Conservation (phyloP, 75 land plant species). For the Cupressus sempervirens region DNA sequence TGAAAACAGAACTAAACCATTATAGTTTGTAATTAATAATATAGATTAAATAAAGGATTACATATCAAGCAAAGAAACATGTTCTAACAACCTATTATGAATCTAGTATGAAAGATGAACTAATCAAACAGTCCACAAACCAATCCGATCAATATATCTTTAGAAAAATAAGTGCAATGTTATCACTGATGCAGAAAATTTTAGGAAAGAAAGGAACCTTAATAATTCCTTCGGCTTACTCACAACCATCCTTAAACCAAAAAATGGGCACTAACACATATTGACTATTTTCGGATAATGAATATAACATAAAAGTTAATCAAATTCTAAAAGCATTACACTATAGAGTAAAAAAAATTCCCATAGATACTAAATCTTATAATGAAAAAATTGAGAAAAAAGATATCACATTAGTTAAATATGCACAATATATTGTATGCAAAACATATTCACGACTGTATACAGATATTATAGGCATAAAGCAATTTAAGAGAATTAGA, state of each 20-base stretch:
- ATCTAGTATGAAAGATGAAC: not conserved
- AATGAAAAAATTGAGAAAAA: too few relatives aligned
- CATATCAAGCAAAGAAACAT: not conserved
- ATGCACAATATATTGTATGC: too few relatives aligned
- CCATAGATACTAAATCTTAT: too few relatives aligned
- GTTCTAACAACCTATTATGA: not conserved
- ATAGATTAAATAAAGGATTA: not conserved
- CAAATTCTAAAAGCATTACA: too few relatives aligned
- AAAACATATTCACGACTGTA: too few relatives aligned
- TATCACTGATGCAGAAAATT: not conserved
- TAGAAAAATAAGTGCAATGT: not conserved
- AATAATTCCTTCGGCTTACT: not conserved
- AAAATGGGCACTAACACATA: too few relatives aligned
- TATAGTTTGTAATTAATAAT: not conserved
- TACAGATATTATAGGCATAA: too few relatives aligned
- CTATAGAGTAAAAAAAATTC: too few relatives aligned
- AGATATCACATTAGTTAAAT: too few relatives aligned
- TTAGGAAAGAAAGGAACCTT: not conserved
- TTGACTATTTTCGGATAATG: too few relatives aligned
- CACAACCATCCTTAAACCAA: not conserved
- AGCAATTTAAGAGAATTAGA: too few relatives aligned
- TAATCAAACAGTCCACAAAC: not conserved
- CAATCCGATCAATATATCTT: not conserved
- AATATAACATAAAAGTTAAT: too few relatives aligned
- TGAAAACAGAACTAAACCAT: not conserved